Conservation (phyloP, 2,329 filamentous ascomycete genomes). For the Teratosphaeria nubilosa region DNA sequence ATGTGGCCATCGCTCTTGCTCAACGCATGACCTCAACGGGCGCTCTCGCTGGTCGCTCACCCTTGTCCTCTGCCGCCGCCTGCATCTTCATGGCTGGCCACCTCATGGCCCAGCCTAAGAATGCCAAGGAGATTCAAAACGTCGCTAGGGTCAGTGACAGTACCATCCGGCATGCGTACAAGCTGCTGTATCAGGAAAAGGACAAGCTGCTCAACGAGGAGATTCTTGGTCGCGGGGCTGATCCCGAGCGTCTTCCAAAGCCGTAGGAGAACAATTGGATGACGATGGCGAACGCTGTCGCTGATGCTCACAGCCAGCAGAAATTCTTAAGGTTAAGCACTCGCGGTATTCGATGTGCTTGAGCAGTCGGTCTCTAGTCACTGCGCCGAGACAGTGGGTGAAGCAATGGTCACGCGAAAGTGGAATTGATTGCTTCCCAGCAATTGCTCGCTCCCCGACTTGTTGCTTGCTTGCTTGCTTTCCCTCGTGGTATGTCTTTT, state of each 20-base stretch:
- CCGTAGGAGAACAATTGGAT: conserved; percentile 7
- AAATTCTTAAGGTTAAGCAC: not conserved
- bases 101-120: conserved; percentile 67
- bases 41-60: conserved; percentile 82
- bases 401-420: not conserved
- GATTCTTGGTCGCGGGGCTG: conserved; percentile 56
- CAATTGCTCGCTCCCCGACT: not conserved
- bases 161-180: conserved; percentile 93
- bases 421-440: not conserved
- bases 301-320: not conserved
- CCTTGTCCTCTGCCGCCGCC: conserved; percentile 84
- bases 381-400: not conserved
- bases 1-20: conserved; percentile 69
- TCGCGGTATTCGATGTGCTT: not conserved
- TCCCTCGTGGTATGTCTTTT: not conserved
- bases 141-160: conserved; percentile 90
- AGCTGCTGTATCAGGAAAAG: conserved; percentile 66
- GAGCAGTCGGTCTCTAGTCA: not conserved
- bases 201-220: conserved; percentile 65
- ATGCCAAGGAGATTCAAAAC: conserved; percentile 74
- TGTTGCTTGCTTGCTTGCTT: not conserved
- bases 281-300: not conserved
- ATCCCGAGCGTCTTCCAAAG: conserved; percentile 58
- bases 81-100: conserved; percentile 95
- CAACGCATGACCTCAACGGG: conserved; percentile 66